Evolutionary conservation across 2,329 filamentous ascomycete genomes (phyloP).

Genomic region (Phaeosphaeria sp.): DNA sequence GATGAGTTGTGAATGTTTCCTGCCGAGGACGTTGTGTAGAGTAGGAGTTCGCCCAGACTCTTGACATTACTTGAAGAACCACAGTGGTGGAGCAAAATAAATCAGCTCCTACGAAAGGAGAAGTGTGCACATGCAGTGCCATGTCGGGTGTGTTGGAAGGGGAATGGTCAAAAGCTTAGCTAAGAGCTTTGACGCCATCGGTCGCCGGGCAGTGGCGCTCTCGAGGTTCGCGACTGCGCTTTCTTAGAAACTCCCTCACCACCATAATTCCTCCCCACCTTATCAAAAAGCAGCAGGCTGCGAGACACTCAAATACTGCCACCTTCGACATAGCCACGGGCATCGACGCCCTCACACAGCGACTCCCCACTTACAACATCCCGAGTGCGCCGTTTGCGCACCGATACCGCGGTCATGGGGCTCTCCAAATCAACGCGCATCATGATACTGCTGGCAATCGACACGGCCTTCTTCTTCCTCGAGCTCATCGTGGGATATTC

Average conservation of each 20-base stretch:
- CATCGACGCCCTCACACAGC: background rate
- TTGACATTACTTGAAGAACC: background rate
- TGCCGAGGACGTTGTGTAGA: background rate
- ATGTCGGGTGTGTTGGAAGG: background rate
- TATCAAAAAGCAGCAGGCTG: background rate
- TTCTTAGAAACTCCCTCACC: background rate
- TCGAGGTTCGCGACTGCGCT: background rate
- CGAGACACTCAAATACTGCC: background rate
- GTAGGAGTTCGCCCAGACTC: background rate
- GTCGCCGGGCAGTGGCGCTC: background rate
- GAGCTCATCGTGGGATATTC: conserved; percentile 84
- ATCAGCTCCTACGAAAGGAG: background rate
- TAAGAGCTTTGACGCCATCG: background rate
- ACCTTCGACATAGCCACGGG: background rate
- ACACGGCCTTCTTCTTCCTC: conserved; percentile 86
- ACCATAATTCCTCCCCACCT: background rate
- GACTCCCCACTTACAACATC: background rate
- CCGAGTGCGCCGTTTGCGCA: conserved; percentile 12
- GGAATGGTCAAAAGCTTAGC: background rate
- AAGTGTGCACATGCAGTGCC: background rate
- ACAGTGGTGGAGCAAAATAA: background rate
- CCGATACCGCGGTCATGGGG: conserved; percentile 64
- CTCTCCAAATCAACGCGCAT: conserved; percentile 95
- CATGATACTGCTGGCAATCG: conserved; percentile 89
- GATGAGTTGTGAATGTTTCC: background rate